Evolutionary conservation across 2,329 filamentous ascomycete genomes (phyloP), one percentile per base, ranked within the genome.

Genomic region (Raffaelea ambrosiae): DNA sequence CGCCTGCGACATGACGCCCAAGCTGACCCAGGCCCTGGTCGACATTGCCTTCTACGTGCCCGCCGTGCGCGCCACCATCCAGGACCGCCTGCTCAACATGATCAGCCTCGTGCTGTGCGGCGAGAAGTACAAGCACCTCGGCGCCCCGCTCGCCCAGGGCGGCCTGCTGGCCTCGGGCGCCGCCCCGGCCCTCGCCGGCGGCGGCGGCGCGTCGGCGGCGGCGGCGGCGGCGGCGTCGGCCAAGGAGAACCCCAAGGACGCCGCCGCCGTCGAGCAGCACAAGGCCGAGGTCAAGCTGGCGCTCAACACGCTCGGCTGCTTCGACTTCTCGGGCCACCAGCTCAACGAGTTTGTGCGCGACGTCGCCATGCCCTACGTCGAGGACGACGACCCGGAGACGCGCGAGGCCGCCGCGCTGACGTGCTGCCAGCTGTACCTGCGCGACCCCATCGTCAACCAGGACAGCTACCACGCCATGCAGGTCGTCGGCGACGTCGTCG

Each of bases 11-110:
- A 74, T 98, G 46, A 96, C 89, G 35, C 86, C 91, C 48, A 93
- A 94, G 55, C 76, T 98, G 21, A 96, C 91, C 0, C 90, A 97
- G 62, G 94, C 94, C 3, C 73, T 98, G 47, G 90, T 97, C 20
- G 94, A 98, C 60, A 96, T 98, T 87, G 93, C 93, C 23, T 95
- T 97, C 61, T 97, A 98, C 62, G 96, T 98, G 42, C 93, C 91
- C 0, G 89, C 94, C 0, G 88, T 96, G 49, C 93, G 95, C 61
- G 78, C 86, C 2, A 90, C 82, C 7, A 97, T 98, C 38, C 93
- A 98, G 61, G 91, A 96, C 59, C 84, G 93, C 57, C 71, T 98
- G 21, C 76, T 98, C 13, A 89, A 98, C 60, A 90, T 98, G 77
- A 77, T 98, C 36, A 97, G 93, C 64, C 81, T 91, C 54, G 91